Base-by-base conservation (phyloP, 2,329 filamentous ascomycete species). In the Aspergillus cejpii region DNA sequence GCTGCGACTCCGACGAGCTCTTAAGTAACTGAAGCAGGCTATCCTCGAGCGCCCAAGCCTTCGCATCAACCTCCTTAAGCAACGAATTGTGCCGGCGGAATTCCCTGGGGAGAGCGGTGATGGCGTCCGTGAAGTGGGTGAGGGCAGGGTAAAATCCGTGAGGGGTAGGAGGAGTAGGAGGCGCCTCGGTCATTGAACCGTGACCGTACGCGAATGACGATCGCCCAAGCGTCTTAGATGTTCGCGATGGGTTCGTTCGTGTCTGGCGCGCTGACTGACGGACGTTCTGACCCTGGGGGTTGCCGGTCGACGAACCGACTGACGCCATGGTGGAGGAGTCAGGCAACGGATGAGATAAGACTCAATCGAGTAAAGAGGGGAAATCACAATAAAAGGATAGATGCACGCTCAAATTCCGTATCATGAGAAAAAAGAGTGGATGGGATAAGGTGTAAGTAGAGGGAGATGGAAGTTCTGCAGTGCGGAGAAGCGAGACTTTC, bases 51-150 rank as follows among this genome's bases (percentile, higher is more conserved):
- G 82, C 83, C 68, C 90, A 92, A 53, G 94, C 86, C 71, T 98
- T 98, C 51, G 91, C 91, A 72, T 98, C 92, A 38, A 97, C 92
- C 71, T 98, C 92, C 67, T 96, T 96, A 56, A 98, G 76, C 45
- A 97, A 78, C 26, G 91, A 96, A 58, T 95, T 95, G 67, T 98
- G 91, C 62, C 89, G 84, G 57, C 95, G 88, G 40, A 96, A 87
- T 71, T 98, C 92, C 66, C 90, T 90, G 3, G 92, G 92, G 20
- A 98, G 79, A 29, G 91, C 90, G 41, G 88, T 84, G 62, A 97
- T 88, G 51, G 89, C 84, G 67, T 97, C 90, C 51, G 91, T 87
- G 65, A 98, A 97, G 63, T 82, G 81, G 31, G 78, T 79, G 51
- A 85, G 76, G 19, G 79, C 81, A 47, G 82, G 81, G 56, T 79